These are phyloP conservation scores for Nepenthes mirabilis DNA, from an alignment of 148 eudicot species.

Conservation along the genomic window DNA sequence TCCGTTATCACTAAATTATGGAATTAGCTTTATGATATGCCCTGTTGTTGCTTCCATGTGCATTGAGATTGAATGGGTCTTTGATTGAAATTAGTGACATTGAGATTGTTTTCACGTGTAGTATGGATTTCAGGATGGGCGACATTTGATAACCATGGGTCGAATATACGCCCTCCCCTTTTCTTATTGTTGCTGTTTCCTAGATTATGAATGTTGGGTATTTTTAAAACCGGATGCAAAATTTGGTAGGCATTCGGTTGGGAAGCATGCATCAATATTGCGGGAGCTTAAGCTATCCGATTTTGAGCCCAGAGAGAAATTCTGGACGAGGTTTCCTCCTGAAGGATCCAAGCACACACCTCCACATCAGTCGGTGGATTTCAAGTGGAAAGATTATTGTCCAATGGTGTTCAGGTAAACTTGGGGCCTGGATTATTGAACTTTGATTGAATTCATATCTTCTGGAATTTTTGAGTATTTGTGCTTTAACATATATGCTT, in stretches of 20 bases:
- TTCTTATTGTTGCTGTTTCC: not conserved
- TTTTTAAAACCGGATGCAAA: slow-evolving; percentile 1
- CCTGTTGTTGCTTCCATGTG: too few species aligned
- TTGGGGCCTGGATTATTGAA: not conserved
- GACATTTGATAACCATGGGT: not conserved
- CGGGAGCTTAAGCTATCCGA: slow-evolving; percentile 34
- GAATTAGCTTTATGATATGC: too few species aligned
- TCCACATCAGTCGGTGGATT: slow-evolving; percentile 68
- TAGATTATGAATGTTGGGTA: slow-evolving; percentile 8
- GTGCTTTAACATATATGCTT: not conserved
- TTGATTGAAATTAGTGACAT: too few species aligned
- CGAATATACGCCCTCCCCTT: too few species aligned
- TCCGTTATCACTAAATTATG: not conserved
- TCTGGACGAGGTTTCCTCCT: slow-evolving; percentile 50
- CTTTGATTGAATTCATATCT: not conserved
- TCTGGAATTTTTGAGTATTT: not conserved
- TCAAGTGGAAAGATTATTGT: slow-evolving; percentile 75
- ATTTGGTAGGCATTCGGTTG: slow-evolving; percentile 44
- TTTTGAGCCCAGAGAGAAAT: slow-evolving; percentile 48
- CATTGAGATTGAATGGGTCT: too few species aligned
- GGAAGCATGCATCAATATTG: slow-evolving; percentile 47
- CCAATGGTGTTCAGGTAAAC: slow-evolving; percentile 67
- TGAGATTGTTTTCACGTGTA: too few species aligned
- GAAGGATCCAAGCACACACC: slow-evolving; percentile 68
- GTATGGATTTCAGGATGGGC: not conserved